Evolutionary conservation across 192 early-diverging fungal species (phyloP).

Genomic region (Backusella parvicylindrica): DNA sequence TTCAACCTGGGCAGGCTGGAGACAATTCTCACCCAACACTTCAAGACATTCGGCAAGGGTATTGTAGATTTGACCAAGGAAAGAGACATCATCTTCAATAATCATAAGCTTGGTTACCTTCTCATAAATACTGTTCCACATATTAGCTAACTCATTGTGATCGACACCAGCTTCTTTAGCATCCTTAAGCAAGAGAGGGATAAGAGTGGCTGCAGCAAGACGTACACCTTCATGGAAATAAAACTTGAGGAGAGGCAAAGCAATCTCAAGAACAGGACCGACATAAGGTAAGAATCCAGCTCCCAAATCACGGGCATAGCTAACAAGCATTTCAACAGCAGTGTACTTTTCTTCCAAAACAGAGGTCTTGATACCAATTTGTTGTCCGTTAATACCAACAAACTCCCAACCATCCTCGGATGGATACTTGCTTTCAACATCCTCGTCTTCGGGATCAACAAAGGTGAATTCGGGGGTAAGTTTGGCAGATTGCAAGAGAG

Average conservation of each 20-base stretch:
- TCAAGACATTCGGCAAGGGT: constrained; percentile 77
- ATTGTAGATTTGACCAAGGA: constrained; percentile 73
- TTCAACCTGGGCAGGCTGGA: constrained; percentile 64
- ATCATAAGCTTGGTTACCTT: constrained; percentile 79
- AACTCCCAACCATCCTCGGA: constrained; percentile 99
- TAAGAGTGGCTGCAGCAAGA: constrained; percentile 75
- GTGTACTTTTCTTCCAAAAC: constrained; percentile 97
- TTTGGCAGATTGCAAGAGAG: constrained; percentile 80
- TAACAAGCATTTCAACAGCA: constrained; percentile 96
- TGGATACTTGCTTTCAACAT: constrained; percentile 80
- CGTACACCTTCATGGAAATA: constrained; percentile 98
- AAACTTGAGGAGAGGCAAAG: constrained; percentile 90
- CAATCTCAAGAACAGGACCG: constrained; percentile 76
- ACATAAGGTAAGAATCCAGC: constrained; percentile 87
- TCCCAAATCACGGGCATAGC: constrained; percentile 91
- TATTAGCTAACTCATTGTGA: constrained; percentile 50
- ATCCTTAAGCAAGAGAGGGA: constrained; percentile 76
- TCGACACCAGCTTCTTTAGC: constrained; percentile 51
- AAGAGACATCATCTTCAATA: constrained; percentile 78
- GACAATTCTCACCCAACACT: constrained; percentile 58
- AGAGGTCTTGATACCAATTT: constrained; percentile 93
- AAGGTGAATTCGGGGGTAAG: constrained; percentile 93
- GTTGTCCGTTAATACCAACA: constrained; percentile 86
- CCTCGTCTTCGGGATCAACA: constrained; percentile 71
- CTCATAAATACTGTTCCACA: constrained; percentile 72